A percentile compares a stretch with the other conserved stretches of the same genome.
These are phyloP conservation scores for Rachicladosporium sp. DNA, from an alignment of 2,329 filamentous ascomycete genomes.

Conservation along the genomic window DNA sequence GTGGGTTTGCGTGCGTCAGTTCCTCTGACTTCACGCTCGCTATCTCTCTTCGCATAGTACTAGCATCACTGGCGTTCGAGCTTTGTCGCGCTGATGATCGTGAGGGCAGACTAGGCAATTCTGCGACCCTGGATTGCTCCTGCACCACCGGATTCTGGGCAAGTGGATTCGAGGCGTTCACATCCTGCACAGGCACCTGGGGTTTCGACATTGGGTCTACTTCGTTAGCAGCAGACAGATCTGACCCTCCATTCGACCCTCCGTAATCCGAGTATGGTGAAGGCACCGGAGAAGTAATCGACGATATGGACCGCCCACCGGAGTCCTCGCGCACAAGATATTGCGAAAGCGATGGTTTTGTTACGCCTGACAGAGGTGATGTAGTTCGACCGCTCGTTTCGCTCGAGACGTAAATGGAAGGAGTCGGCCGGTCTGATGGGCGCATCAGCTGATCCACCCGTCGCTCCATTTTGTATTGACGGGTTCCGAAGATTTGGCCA, in stretches of 20 bases:
- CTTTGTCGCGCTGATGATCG: too few species aligned
- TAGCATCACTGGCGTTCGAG: too few species aligned
- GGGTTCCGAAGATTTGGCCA: slow-evolving; percentile 11
- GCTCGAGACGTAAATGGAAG: slow-evolving; percentile 10
- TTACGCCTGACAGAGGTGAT: slow-evolving; percentile 9
- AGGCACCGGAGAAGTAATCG: slow-evolving; percentile 11
- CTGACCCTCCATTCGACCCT: slow-evolving; percentile 6
- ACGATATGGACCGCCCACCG: slow-evolving; percentile 14
- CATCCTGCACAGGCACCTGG: too few species aligned
- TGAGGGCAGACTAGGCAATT: too few species aligned
- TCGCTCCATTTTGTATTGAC: slow-evolving; percentile 15
- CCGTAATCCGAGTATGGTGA: slow-evolving; percentile 9
- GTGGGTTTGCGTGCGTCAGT: too few species aligned
- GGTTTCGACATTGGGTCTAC: slow-evolving; percentile 23
- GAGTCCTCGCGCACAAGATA: slow-evolving; percentile 19
- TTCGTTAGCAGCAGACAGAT: slow-evolving; percentile 9
- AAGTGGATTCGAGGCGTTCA: too few species aligned
- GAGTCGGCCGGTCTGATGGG: slow-evolving; percentile 9
- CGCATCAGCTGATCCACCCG: slow-evolving; percentile 17
- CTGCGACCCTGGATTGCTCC: too few species aligned
- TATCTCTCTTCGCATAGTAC: too few species aligned
- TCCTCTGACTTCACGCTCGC: too few species aligned
- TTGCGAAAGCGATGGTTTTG: slow-evolving; percentile 19
- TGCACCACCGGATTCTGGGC: too few species aligned
- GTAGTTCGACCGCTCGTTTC: slow-evolving; percentile 4